These are phyloP conservation scores for Baudoinia panamericana DNA, from an alignment of 495 filamentous ascomycete genomes.

Conservation along the genomic window DNA sequence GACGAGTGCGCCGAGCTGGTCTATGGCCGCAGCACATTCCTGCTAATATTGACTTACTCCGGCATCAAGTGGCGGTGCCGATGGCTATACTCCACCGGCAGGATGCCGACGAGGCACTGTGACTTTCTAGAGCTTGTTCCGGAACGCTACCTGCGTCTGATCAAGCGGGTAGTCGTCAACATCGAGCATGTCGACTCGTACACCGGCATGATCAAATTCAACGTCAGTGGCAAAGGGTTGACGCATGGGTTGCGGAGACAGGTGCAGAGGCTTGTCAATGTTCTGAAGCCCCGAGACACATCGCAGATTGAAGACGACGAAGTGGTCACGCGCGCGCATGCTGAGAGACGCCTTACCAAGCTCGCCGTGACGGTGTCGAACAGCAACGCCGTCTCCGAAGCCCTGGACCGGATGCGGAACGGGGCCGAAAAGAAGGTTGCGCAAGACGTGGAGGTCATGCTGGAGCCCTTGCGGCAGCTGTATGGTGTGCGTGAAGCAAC, in stretches of 20 bases:
- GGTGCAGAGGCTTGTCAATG: slow-evolving; percentile 23
- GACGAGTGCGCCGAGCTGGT: slow-evolving; percentile 27
- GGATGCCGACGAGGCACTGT: slow-evolving; percentile 25
- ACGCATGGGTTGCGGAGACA: slow-evolving; percentile 24
- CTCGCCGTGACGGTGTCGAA: slow-evolving; percentile 7
- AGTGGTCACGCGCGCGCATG: neutral
- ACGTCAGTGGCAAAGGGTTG: slow-evolving; percentile 28
- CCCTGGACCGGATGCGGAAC: neutral
- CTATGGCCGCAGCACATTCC: slow-evolving; percentile 34
- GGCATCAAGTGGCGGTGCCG: slow-evolving; percentile 32
- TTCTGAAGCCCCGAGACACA: slow-evolving; percentile 19
- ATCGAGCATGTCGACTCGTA: slow-evolving; percentile 32
- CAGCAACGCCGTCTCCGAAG: slow-evolving; percentile 9
- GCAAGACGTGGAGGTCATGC: slow-evolving; percentile 12
- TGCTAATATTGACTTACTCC: slow-evolving; percentile 37
- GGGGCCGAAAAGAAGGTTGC: neutral
- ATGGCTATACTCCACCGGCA: slow-evolving; percentile 25
- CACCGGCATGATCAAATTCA: slow-evolving; percentile 34
- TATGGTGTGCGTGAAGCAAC: slow-evolving; percentile 12
- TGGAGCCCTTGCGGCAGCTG: slow-evolving; percentile 15
- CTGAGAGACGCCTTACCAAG: neutral
- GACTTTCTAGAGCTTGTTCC: slow-evolving; percentile 27
- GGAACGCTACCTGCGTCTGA: slow-evolving; percentile 22
- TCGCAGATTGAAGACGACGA: neutral
- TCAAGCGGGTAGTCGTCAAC: slow-evolving; percentile 29